A percentile compares a stretch with the other conserved stretches of the same genome.
Conservation (phyloP, 805 yeast species). For the Scheffersomyces spartinae region DNA sequence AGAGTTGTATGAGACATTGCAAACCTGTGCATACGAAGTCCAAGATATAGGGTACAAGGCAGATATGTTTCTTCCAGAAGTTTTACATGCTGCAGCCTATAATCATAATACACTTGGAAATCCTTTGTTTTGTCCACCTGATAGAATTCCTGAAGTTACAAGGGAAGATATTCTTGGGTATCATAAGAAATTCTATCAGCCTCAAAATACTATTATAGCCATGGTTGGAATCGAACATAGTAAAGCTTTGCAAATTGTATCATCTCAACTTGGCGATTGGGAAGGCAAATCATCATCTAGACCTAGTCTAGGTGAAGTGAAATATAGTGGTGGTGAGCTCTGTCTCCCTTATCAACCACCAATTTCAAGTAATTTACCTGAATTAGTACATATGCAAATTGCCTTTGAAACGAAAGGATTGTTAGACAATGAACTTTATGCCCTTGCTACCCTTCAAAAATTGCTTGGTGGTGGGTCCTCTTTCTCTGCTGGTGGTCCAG, state of each 20-base stretch:
- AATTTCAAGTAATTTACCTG: slow-evolving; percentile 44
- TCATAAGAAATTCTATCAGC: slow-evolving; percentile 56
- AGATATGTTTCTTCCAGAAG: slow-evolving; percentile 77
- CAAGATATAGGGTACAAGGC: slow-evolving; percentile 75
- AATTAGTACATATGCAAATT: slow-evolving; percentile 73
- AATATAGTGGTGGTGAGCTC: slow-evolving; percentile 39
- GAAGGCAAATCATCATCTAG: too few relatives aligned
- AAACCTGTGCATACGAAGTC: slow-evolving; percentile 71
- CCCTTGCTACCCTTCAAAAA: slow-evolving; percentile 81
- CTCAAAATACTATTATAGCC: slow-evolving; percentile 75
- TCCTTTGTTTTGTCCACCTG: slow-evolving; percentile 75
- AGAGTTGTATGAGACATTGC: slow-evolving; percentile 64
- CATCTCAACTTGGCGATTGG: too few relatives aligned
- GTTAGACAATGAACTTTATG: slow-evolving; percentile 77
- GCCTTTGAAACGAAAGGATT: slow-evolving; percentile 85
- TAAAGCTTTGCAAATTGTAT: slow-evolving; percentile 54
- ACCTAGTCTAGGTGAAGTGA: slow-evolving; percentile 45
- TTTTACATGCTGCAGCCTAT: slow-evolving; percentile 80
- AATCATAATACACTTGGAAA: slow-evolving; percentile 64
- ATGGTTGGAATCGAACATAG: slow-evolving; percentile 76
- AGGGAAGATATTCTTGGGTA: slow-evolving; percentile 45
- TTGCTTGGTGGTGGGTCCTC: slow-evolving; percentile 95
- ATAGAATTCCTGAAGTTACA: slow-evolving; percentile 44
- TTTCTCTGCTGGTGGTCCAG: slow-evolving; percentile 98
- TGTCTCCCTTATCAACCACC: slow-evolving; percentile 29